A percentile compares a stretch with the other conserved stretches of the same genome.
phyloP scores from a whole-genome alignment of 2,329 filamentous ascomycete genomes.

The Fusarium clavum region DNA sequence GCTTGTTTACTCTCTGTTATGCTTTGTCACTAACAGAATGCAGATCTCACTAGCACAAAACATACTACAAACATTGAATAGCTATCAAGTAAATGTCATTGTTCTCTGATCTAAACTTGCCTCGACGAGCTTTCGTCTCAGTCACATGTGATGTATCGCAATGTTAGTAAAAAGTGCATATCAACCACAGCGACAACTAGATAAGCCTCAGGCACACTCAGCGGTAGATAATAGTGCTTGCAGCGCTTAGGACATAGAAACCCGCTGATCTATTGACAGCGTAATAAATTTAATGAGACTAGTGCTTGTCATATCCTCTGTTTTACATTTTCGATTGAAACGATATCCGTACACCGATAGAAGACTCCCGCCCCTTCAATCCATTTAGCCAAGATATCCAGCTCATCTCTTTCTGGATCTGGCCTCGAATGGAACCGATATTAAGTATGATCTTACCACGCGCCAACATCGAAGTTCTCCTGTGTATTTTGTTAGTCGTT shows the following conservation, averaged over 20 bases:
- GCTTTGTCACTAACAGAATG: slow-evolving; percentile 36
- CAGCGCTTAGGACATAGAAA: not conserved
- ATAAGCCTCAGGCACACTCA: not conserved
- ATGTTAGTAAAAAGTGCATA: not conserved
- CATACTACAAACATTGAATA: not conserved
- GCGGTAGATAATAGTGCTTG: not conserved
- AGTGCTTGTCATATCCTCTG: slow-evolving; percentile 41
- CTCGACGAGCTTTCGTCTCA: not conserved
- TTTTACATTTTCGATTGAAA: slow-evolving; percentile 49
- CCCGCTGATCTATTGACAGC: not conserved
- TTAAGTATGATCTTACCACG: slow-evolving; percentile 71
- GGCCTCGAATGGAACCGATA: slow-evolving; percentile 10
- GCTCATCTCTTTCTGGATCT: slow-evolving; percentile 8
- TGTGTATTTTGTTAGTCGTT: slow-evolving; percentile 56
- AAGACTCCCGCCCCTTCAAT: slow-evolving; percentile 34
- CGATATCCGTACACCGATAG: slow-evolving; percentile 39
- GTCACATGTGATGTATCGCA: not conserved
- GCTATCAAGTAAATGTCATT: not conserved
- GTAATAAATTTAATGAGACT: slow-evolving; percentile 18
- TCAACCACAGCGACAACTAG: not conserved
- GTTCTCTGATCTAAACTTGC: not conserved
- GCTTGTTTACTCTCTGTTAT: slow-evolving; percentile 11
- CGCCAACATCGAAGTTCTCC: slow-evolving; percentile 94
- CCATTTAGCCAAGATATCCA: slow-evolving; percentile 35
- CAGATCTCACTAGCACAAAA: not conserved